A percentile compares a stretch with the other conserved stretches of the same genome.
phyloP scores from a whole-genome alignment of 2,329 filamentous ascomycete species.

The Lasiodiplodia hormozganensis region DNA sequence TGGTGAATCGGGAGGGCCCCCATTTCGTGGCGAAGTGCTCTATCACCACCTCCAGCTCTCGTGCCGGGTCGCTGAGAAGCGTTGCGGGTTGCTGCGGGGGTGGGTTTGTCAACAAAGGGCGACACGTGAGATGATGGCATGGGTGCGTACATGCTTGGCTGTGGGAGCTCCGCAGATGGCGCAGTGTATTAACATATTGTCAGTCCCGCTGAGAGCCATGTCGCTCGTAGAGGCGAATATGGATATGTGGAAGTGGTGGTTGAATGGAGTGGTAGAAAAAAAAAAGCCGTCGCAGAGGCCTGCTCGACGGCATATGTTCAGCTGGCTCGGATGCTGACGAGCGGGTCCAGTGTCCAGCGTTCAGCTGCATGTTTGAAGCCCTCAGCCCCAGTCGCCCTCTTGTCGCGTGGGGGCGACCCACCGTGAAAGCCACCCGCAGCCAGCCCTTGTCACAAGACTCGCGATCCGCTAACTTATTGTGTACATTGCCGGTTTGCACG shows the following conservation, averaged over 20 bases:
- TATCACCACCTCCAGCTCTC: neutral
- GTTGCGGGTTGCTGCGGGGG: neutral
- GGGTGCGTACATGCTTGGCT: neutral
- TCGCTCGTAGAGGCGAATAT: neutral
- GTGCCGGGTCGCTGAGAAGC: neutral
- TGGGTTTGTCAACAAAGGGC: neutral
- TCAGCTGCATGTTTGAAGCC: neutral
- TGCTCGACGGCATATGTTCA: neutral
- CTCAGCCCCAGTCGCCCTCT: neutral
- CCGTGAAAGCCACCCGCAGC: neutral
- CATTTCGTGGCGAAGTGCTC: neutral
- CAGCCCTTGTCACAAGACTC: neutral
- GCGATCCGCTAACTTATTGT: neutral
- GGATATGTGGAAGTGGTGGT: neutral
- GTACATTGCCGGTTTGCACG: neutral
- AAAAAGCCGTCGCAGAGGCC: neutral
- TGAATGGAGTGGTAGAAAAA: neutral
- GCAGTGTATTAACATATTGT: neutral
- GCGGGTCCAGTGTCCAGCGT: neutral
- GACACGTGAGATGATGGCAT: neutral
- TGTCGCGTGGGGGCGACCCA: neutral
- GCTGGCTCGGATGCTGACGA: neutral
- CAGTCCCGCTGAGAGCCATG: neutral
- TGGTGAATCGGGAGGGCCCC: conserved; percentile 1
- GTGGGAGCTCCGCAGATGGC: neutral